These are phyloP conservation scores for Hypoxylon sp. DNA, from an alignment of 2,329 filamentous ascomycete genomes.

Conservation along the genomic window DNA sequence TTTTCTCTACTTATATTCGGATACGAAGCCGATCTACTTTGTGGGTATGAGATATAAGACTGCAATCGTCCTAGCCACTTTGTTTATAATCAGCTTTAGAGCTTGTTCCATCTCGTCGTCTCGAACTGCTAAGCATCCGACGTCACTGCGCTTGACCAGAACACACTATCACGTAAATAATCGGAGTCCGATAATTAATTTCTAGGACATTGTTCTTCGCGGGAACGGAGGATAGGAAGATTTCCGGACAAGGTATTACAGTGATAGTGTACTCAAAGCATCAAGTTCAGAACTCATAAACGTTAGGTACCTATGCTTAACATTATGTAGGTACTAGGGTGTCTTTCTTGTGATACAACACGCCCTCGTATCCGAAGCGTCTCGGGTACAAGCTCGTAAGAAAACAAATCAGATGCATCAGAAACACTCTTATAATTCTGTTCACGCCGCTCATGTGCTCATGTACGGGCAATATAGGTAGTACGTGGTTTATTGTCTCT, in stretches of 20 bases:
- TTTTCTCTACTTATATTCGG: constrained; percentile 10
- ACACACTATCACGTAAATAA: background rate
- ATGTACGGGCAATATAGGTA: background rate
- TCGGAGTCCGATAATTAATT: background rate
- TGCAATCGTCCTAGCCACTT: constrained; percentile 12
- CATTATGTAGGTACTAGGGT: background rate
- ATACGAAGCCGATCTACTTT: constrained; percentile 16
- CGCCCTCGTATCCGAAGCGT: background rate
- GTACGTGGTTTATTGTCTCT: background rate
- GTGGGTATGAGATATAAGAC: constrained; percentile 5
- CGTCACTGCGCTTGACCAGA: constrained; percentile 1
- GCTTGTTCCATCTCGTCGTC: background rate
- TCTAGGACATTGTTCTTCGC: background rate
- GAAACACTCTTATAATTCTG: background rate
- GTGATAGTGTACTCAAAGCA: background rate
- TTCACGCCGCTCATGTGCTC: background rate
- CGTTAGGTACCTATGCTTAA: background rate
- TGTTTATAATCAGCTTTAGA: constrained; percentile 1
- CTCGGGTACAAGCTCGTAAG: background rate
- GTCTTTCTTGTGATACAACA: background rate
- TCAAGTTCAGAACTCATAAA: background rate
- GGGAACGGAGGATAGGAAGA: background rate
- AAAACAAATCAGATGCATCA: background rate
- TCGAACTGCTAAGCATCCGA: constrained; percentile 9
- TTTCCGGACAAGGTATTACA: background rate